Conservation (phyloP, 139 green algal species). For the Zygnema circumcarinatum region DNA sequence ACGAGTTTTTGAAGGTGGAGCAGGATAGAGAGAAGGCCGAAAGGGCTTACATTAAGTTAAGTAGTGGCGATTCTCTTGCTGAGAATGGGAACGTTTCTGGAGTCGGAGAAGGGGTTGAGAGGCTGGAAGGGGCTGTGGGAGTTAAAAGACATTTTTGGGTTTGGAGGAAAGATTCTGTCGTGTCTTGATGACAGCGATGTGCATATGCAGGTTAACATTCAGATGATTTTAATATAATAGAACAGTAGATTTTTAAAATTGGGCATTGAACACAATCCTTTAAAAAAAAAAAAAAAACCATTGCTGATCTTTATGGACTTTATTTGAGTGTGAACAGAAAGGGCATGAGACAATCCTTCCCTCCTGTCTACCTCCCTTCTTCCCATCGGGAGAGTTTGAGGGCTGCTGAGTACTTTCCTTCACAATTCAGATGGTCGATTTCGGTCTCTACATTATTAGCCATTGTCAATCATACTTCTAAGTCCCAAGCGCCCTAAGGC, state of each 20-base stretch:
- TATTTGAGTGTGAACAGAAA: too few species aligned
- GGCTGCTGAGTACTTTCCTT: too few species aligned
- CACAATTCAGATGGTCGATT: too few species aligned
- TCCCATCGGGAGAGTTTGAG: too few species aligned
- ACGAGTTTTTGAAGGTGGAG: not conserved
- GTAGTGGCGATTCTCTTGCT: not conserved
- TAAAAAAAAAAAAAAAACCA: not conserved
- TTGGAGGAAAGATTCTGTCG: slow-evolving; percentile 23
- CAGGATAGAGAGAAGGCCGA: not conserved
- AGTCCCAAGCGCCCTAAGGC: too few species aligned
- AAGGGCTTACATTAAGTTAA: not conserved
- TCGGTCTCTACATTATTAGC: too few species aligned
- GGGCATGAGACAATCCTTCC: too few species aligned
- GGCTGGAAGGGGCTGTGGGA: slow-evolving; percentile 26
- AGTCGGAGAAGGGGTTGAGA: slow-evolving; percentile 8
- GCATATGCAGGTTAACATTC: not conserved
- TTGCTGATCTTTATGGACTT: too few species aligned
- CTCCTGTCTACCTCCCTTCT: too few species aligned
- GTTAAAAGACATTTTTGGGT: slow-evolving; percentile 56
- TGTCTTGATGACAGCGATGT: not conserved
- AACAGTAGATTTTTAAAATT: not conserved
- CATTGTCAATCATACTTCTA: too few species aligned
- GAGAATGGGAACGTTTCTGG: slow-evolving; percentile 3
- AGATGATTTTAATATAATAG: not conserved
- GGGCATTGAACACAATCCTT: not conserved